A percentile compares a stretch with the other conserved stretches of the same genome.
These are phyloP conservation scores for Saccharomycopsis hybrid DNA, from an alignment of 1,139 yeast genomes.

Conservation along the genomic window DNA sequence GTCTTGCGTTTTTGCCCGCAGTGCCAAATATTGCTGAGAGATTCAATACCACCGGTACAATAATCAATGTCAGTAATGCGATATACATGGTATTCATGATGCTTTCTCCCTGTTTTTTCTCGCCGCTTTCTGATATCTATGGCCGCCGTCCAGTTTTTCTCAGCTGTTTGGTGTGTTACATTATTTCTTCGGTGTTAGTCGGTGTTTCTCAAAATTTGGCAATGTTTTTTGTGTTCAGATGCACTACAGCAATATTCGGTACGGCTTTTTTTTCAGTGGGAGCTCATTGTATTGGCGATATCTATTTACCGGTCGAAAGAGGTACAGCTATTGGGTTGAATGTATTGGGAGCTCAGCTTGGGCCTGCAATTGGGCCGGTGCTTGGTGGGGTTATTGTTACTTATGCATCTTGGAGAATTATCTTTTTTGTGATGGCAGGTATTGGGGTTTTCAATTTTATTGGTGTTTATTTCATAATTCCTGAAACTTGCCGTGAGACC, in stretches of 20 bases:
- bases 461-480: constrained; percentile 32
- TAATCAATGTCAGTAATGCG: constrained; percentile 44
- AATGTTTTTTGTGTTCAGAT: constrained; percentile 44
- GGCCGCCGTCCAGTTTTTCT: constrained; percentile 42
- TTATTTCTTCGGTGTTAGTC: constrained; percentile 34
- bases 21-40: constrained; percentile 40
- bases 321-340: constrained; percentile 42
- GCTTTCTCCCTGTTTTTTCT: constrained; percentile 40
- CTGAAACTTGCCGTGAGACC: constrained; percentile 37
- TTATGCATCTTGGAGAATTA: constrained; percentile 46
- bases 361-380: constrained; percentile 44
- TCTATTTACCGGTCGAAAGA: constrained; percentile 39
- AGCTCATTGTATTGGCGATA: constrained; percentile 41
- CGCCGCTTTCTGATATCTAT: constrained; percentile 44
- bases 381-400: constrained; percentile 42
- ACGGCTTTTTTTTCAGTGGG: constrained; percentile 46
- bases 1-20: constrained; percentile 44
- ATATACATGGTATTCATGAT: constrained; percentile 46
- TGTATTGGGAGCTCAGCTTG: constrained; percentile 40
- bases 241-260: constrained; percentile 43
- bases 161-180: constrained; percentile 31
- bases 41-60: constrained; percentile 39
- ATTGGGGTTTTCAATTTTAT: constrained; percentile 31
- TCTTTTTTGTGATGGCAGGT: constrained; percentile 42
- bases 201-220: constrained; percentile 43